Evolutionary conservation across 805 yeast genomes (phyloP).

Genomic region (Candida gorgasii): DNA sequence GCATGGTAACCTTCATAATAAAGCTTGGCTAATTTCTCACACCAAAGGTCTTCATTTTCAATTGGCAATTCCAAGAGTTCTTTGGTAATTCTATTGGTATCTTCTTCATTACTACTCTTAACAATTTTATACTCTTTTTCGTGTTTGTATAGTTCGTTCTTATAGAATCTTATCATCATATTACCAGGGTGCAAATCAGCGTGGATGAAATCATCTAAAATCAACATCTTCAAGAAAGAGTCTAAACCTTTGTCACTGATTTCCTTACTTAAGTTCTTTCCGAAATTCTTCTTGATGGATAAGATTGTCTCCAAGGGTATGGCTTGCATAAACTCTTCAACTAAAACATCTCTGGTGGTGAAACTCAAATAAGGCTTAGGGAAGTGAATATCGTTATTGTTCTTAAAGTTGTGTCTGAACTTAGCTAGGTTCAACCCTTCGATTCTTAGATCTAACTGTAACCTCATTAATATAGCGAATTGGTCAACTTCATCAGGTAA

Average conservation of each 20-base stretch:
- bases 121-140: constrained; percentile 43
- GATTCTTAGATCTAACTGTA: constrained; percentile 86
- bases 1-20: constrained; percentile 68
- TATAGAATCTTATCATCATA: constrained; percentile 72
- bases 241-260: constrained; percentile 83
- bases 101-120: constrained; percentile 45
- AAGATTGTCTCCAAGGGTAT: constrained; percentile 76
- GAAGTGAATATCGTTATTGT: constrained; percentile 63
- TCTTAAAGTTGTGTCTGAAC: constrained; percentile 69
- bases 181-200: constrained; percentile 98
- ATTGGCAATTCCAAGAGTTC: constrained; percentile 32
- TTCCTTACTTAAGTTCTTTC: constrained; percentile 60
- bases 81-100: constrained; percentile 46
- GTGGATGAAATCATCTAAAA: constrained; percentile 90
- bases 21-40: constrained; percentile 45
- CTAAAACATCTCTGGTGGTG: constrained; percentile 69
- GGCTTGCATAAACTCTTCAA: constrained; percentile 85
- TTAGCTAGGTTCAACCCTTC: constrained; percentile 79
- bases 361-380: constrained; percentile 72
- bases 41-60: constrained; percentile 43
- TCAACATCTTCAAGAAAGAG: constrained; percentile 89
- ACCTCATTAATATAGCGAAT: constrained; percentile 79
- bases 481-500: constrained; percentile 92
- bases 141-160: constrained; percentile 45
- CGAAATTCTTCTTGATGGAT: constrained; percentile 43